Base-by-base conservation (phyloP, 2,329 filamentous ascomycete species). In the Neocatenulostroma microsporum region DNA sequence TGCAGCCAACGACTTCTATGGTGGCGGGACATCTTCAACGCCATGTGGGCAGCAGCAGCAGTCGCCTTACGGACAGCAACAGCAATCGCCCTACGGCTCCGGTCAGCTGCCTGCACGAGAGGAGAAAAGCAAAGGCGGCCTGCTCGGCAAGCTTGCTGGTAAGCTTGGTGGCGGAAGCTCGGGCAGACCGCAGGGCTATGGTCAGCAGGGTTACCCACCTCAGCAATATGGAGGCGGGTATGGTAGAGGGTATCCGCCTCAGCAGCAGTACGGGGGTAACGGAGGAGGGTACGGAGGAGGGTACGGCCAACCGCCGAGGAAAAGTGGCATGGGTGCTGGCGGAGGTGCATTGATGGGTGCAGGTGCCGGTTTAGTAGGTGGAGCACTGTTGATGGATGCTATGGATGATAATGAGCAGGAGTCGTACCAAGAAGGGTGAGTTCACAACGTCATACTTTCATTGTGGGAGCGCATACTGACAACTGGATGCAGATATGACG, bases 321-420 rank as follows among this genome's bases (percentile, higher is more conserved):
- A 62, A 36, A 47, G 47, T 29, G 57, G 63, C 17, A 67, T 89
- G 63, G 84, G 84, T n/a, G 70, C 74, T 41, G 76, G 72, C 2
- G 85, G 84, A 31, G 85, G 80, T 34, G 77, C 80, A 7, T 84
- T 84, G 15, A 66, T 94, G 28, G 87, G 87, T 64, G 61, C 84
- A 3, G 87, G 86, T 48, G 87, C 82, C 45, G 87, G 87, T 60
- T 55, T 94, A 56, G 52, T 94, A 1, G 88, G 86, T 49, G 87
- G 87, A 37, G 74, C 77, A 44, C 44, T 94, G 51, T 61, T 94
- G 1, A 69, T 88, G 34, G 64, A 82, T 38, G 74, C 49, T 4
- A 40, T 80, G 42, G 57, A 72, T 30, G 62, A 83, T 47, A 63
- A 80, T 41, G 67, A 76, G 4, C 72, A 74, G 9, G 30, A 53